Conservation (phyloP, 2,329 filamentous ascomycete genomes). For the Colletotrichum liaoningense region DNA sequence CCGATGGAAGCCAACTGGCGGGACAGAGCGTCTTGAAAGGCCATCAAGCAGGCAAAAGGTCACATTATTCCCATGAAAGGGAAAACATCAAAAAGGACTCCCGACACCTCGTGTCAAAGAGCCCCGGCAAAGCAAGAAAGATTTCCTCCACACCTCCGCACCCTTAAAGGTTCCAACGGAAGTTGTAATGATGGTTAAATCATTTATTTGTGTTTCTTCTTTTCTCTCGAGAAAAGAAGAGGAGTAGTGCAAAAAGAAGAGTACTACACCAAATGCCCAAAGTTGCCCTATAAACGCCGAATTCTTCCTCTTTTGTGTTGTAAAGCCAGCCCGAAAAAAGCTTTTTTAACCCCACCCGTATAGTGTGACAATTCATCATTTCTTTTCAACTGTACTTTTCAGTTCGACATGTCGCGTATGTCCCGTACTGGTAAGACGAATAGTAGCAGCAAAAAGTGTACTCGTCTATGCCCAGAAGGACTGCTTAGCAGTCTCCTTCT, state of each 20-base stretch:
- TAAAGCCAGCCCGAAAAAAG: background rate
- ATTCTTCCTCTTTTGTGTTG: background rate
- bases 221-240: no score
- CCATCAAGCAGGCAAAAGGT: no score
- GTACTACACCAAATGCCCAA: background rate
- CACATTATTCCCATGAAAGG: no score
- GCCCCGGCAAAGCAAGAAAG: background rate
- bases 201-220: slow-evolving; percentile 19
- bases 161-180: slow-evolving; percentile 35
- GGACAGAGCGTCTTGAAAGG: no score
- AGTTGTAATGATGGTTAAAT: slow-evolving; percentile 31
- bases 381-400: background rate
- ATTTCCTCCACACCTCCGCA: slow-evolving; percentile 35
- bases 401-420: no score
- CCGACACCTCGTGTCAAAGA: background rate
- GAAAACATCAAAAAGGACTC: background rate
- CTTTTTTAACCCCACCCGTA: background rate
- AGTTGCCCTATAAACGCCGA: background rate
- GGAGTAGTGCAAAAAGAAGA: background rate
- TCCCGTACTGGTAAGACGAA: background rate
- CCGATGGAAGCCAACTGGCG: no score
- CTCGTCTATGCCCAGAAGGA: slow-evolving; percentile 57
- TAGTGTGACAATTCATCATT: background rate
- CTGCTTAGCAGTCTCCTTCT: slow-evolving; percentile 74
- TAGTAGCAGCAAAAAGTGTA: background rate